A percentile compares a stretch with the other conserved stretches of the same genome.
phyloP scores from a whole-genome alignment of 1,284 basidiomycete species.

The Ustilago nuda region DNA sequence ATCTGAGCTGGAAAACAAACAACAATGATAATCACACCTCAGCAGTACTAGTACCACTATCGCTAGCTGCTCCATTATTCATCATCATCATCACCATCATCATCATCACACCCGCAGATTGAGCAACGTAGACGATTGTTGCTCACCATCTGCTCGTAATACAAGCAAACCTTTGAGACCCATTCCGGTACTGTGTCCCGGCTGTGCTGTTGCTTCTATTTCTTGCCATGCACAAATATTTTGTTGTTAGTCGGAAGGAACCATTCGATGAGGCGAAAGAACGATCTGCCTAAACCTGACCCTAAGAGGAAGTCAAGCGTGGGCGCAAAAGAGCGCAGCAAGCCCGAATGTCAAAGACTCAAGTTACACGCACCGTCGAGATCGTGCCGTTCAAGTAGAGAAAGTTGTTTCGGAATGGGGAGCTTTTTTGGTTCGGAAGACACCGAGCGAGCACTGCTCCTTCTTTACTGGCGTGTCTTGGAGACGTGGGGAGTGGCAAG shows the following conservation, averaged over 20 bases:
- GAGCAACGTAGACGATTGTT: constrained; percentile 14
- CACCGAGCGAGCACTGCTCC: too few species aligned
- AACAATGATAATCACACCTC: not conserved
- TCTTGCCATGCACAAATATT: not conserved
- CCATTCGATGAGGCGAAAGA: not conserved
- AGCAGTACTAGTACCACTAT: not conserved
- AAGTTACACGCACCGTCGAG: too few species aligned
- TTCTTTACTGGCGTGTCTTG: too few species aligned
- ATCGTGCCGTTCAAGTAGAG: too few species aligned
- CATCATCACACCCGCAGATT: not conserved
- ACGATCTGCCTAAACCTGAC: not conserved
- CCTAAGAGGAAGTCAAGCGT: not conserved
- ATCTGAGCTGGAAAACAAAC: constrained; percentile 50
- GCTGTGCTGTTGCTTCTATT: too few species aligned
- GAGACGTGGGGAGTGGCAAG: too few species aligned
- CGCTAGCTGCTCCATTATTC: not conserved
- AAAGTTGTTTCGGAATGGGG: too few species aligned
- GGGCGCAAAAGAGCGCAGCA: too few species aligned
- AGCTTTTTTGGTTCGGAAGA: too few species aligned
- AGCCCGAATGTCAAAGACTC: too few species aligned
- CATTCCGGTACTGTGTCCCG: not conserved
- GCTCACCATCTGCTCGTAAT: constrained; percentile 17
- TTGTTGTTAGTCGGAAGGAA: not conserved
- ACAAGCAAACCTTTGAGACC: constrained; percentile 17
- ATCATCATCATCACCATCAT: constrained; percentile 6